Percentiles rank a stretch among this genome's conserved stretches.
Conservation (phyloP, 305 asterid genomes). For the Euphrasia arctica region DNA sequence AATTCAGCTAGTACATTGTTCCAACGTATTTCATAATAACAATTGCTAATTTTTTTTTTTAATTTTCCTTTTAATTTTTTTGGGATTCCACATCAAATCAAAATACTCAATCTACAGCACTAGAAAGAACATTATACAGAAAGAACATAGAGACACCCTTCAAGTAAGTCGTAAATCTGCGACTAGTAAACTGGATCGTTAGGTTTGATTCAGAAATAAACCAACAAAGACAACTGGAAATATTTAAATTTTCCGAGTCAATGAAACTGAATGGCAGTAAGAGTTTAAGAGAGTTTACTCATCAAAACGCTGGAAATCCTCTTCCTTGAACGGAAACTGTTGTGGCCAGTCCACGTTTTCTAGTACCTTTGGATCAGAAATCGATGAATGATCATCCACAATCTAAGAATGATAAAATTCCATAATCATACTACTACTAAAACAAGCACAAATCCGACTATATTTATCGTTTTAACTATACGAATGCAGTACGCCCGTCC, state of each 20-base stretch:
- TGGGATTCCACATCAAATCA: no score
- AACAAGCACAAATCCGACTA: not conserved
- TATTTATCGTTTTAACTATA: not conserved
- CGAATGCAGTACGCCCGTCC: not conserved
- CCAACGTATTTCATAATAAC: no score
- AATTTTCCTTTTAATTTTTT: no score
- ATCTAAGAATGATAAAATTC: not conserved
- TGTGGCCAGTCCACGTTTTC: conserved; percentile 92
- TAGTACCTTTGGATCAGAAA: conserved; percentile 50
- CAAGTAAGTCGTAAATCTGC: not conserved
- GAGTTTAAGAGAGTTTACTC: conserved; percentile 50
- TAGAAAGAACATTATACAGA: no score
- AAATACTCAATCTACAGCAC: no score
- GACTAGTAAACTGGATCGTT: not conserved
- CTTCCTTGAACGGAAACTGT: conserved; percentile 92
- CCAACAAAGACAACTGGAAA: not conserved
- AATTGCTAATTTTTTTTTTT: no score
- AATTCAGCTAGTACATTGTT: no score
- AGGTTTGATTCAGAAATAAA: not conserved
- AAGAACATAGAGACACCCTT: not conserved
- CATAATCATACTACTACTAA: not conserved
- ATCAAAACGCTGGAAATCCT: conserved; percentile 91
- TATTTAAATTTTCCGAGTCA: no score
- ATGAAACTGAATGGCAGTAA: not conserved
- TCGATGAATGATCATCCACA: not conserved